Percentiles rank a stretch among this genome's conserved stretches.
These are phyloP conservation scores for Aphanocladium album DNA, from an alignment of 2,329 filamentous ascomycete species.

Conservation along the genomic window DNA sequence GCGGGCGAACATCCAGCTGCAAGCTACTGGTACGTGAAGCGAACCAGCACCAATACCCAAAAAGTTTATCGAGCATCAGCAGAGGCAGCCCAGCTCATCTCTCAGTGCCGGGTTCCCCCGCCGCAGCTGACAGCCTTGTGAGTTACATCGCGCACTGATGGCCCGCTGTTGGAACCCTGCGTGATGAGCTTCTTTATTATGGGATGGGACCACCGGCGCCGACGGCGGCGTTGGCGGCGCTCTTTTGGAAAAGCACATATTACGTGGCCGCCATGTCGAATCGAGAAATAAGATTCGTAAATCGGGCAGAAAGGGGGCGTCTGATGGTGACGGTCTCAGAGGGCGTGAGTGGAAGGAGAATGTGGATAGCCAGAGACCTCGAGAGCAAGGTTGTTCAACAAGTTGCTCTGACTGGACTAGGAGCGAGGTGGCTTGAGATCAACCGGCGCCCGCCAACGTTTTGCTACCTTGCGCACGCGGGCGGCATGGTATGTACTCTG, in stretches of 20 bases:
- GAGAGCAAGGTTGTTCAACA: neutral
- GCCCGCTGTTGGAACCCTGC: neutral
- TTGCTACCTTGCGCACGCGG: neutral
- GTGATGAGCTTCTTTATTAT: too few relatives aligned
- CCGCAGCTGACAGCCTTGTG: constrained; percentile 7
- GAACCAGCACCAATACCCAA: neutral
- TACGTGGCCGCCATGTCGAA: neutral
- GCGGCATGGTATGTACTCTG: neutral
- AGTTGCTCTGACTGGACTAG: neutral
- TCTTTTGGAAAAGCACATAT: neutral
- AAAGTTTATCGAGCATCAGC: neutral
- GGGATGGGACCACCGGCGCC: neutral
- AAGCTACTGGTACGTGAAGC: neutral
- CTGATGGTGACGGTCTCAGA: neutral
- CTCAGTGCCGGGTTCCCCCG: neutral
- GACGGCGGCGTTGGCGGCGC: neutral
- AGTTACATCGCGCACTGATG: constrained; percentile 6
- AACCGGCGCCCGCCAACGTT: neutral
- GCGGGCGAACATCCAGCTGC: neutral
- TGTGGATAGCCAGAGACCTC: neutral
- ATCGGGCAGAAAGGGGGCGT: neutral
- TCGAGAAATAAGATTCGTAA: constrained; percentile 6
- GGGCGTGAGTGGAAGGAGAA: neutral
- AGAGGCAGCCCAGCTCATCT: constrained; percentile 1
- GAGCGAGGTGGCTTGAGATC: neutral